These are phyloP conservation scores for Kluyveromyces aestuarii DNA, from an alignment of 805 yeast genomes.

Conservation along the genomic window DNA sequence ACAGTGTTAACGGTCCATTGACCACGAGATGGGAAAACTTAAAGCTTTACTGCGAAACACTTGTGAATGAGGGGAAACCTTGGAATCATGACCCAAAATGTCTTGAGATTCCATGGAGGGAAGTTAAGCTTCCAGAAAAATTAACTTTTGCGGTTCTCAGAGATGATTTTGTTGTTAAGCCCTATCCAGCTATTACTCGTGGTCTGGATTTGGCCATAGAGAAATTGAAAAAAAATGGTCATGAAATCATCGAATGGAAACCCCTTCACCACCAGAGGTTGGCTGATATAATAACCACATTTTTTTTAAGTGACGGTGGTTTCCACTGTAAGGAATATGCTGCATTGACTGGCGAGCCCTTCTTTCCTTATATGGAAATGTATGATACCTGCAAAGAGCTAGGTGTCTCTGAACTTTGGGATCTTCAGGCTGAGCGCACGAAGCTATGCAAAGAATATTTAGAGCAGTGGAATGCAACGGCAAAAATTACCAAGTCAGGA, in stretches of 20 bases:
- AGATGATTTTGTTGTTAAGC: slow-evolving; percentile 37
- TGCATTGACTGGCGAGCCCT: slow-evolving; percentile 36
- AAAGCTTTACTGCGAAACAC: slow-evolving; percentile 25
- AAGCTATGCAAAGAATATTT: slow-evolving; percentile 31
- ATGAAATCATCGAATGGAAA: slow-evolving; percentile 41
- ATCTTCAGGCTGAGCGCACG: slow-evolving; percentile 33
- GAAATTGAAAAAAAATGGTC: slow-evolving; percentile 35
- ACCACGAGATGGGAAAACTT: slow-evolving; percentile 32
- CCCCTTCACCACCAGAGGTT: slow-evolving; percentile 32
- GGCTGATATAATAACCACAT: slow-evolving; percentile 25
- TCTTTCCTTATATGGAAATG: slow-evolving; percentile 34
- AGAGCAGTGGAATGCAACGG: slow-evolving; percentile 36
- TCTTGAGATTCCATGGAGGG: slow-evolving; percentile 35
- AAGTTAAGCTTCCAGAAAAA: slow-evolving; percentile 28
- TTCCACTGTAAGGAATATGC: slow-evolving; percentile 28
- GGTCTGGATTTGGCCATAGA: slow-evolving; percentile 32
- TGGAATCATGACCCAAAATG: slow-evolving; percentile 36
- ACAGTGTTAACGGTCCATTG: slow-evolving; percentile 42
- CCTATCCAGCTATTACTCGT: slow-evolving; percentile 41
- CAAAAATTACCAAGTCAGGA: slow-evolving; percentile 28
- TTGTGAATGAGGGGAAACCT: slow-evolving; percentile 30
- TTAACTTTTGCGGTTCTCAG: slow-evolving; percentile 34
- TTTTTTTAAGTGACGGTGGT: slow-evolving; percentile 42
- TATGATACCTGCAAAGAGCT: slow-evolving; percentile 30
- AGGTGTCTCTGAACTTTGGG: slow-evolving; percentile 35